phyloP scores from a whole-genome alignment of 78 protist species.

The Mantamonas sphyraenae region DNA sequence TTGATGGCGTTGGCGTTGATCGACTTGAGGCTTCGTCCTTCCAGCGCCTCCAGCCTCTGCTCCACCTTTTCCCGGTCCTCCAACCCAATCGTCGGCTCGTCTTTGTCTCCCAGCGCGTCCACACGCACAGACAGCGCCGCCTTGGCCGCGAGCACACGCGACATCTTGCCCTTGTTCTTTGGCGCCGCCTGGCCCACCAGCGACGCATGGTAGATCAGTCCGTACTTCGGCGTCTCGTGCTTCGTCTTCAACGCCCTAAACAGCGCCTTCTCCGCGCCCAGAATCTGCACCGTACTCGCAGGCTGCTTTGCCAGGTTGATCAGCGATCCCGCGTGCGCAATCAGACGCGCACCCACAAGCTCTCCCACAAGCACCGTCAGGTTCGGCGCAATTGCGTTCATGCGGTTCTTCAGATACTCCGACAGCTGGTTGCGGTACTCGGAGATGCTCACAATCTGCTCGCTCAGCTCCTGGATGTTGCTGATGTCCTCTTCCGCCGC shows the following conservation, averaged over 20 bases:
- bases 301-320: conserved; percentile 90
- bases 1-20: too few relatives aligned
- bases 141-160: conserved; percentile 94
- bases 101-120: conserved; percentile 90
- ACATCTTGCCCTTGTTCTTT: conserved; percentile 94
- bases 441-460: conserved; percentile 65
- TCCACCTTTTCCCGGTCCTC: conserved; percentile 53
- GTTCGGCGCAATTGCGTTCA: conserved; percentile 94
- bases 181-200: conserved; percentile 87
- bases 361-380: conserved; percentile 92
- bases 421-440: conserved; percentile 80
- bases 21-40: too few relatives aligned
- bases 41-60: conserved; percentile 58
- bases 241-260: conserved; percentile 83
- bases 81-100: conserved; percentile 58
- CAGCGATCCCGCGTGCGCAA: conserved; percentile 91
- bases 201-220: conserved; percentile 94
- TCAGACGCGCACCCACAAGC: conserved; percentile 90
- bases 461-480: conserved; percentile 71
- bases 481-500: conserved; percentile 65
- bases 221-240: conserved; percentile 95
- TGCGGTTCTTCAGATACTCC: conserved; percentile 84
- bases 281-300: conserved; percentile 93
- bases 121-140: conserved; percentile 86
- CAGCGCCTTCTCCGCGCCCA: conserved; percentile 86